These are phyloP conservation scores for Boletus rubroflammeus DNA, from an alignment of 768 basidiomycete species.

Conservation along the genomic window DNA sequence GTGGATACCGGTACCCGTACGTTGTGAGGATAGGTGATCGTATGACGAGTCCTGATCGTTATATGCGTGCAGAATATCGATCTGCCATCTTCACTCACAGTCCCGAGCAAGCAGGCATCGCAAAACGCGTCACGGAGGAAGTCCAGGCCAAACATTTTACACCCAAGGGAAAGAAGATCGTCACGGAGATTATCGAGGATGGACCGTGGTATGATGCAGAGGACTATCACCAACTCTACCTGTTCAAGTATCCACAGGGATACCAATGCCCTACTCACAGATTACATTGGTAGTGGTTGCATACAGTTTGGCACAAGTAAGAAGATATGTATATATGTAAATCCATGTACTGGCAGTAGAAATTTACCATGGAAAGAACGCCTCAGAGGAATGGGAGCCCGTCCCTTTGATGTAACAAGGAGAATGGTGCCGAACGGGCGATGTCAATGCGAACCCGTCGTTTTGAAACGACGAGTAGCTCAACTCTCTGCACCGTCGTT, in stretches of 20 bases:
- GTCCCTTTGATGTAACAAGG: constrained; percentile 64
- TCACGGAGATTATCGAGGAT: constrained; percentile 68
- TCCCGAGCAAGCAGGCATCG: constrained; percentile 67
- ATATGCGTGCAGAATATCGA: constrained; percentile 67
- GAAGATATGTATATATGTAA: not conserved
- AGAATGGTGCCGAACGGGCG: constrained; percentile 59
- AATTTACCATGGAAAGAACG: constrained; percentile 31
- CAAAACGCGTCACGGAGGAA: constrained; percentile 74
- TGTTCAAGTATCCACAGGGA: constrained; percentile 76
- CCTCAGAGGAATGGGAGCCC: constrained; percentile 53
- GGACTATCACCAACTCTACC: constrained; percentile 79
- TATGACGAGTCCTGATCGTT: not conserved
- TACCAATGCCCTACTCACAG: constrained; percentile 91
- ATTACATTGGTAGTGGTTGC: constrained; percentile 64
- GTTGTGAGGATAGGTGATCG: constrained; percentile 24
- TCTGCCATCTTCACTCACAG: constrained; percentile 85
- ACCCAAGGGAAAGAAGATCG: constrained; percentile 67
- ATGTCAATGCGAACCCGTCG: constrained; percentile 51
- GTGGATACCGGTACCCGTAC: constrained; percentile 73
- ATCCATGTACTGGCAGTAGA: not conserved
- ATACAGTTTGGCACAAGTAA: too few species aligned
- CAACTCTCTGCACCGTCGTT: constrained; percentile 54
- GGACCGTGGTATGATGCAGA: constrained; percentile 81
- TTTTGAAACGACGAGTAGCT: constrained; percentile 39
- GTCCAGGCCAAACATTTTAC: constrained; percentile 83